phyloP scores from a whole-genome alignment of 2,329 filamentous ascomycete genomes.

The Arthrobotrys pseudoclavata region DNA sequence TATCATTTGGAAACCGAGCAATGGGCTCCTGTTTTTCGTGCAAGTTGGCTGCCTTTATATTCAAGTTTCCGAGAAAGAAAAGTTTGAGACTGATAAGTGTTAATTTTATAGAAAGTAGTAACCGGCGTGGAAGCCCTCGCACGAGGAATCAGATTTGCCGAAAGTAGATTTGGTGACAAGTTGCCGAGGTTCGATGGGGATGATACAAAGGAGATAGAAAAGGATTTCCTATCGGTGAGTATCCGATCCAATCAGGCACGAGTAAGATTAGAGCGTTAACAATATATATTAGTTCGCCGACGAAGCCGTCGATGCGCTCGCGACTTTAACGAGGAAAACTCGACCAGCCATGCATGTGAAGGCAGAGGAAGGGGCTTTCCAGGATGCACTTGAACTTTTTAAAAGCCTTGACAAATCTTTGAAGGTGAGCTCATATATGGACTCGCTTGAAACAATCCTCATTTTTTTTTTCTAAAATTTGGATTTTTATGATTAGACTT shows the following conservation, averaged over 20 bases:
- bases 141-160: neutral
- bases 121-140: neutral
- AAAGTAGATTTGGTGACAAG: neutral
- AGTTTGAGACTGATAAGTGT: neutral
- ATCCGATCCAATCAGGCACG: neutral
- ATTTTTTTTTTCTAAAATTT: neutral
- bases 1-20: neutral
- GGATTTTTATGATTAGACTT: neutral
- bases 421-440: neutral
- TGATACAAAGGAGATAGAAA: slow-evolving; percentile 4
- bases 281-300: slow-evolving; percentile 6
- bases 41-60: neutral
- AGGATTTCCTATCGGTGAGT: neutral
- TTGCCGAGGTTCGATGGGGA: neutral
- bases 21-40: neutral
- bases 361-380: neutral
- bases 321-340: slow-evolving; percentile 7
- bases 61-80: neutral
- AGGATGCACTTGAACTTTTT: neutral
- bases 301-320: neutral
- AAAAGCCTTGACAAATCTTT: neutral
- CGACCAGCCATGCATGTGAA: neutral
- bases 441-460: neutral
- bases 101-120: neutral
- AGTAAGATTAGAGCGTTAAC: neutral